A percentile compares a stretch with the other conserved stretches of the same genome.
These are phyloP conservation scores for Nepenthes mirabilis DNA, from an alignment of 148 eudicot genomes.

Conservation along the genomic window DNA sequence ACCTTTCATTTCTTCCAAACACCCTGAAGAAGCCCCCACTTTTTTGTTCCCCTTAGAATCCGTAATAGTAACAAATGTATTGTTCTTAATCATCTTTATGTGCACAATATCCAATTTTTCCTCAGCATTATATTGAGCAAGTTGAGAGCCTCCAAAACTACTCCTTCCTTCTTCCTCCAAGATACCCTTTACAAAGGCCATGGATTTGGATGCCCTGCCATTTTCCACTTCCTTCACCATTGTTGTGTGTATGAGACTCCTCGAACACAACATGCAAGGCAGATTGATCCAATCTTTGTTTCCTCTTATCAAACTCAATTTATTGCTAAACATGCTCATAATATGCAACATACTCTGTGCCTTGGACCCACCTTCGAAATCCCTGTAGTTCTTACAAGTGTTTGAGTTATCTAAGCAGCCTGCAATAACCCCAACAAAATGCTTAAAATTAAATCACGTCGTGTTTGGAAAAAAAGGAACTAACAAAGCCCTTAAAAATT, in stretches of 20 bases:
- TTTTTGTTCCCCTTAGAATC: slow-evolving; percentile 84
- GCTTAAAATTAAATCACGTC: too few relatives aligned
- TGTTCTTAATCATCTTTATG: slow-evolving; percentile 66
- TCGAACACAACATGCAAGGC: slow-evolving; percentile 15
- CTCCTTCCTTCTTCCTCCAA: slow-evolving; percentile 16
- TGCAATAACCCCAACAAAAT: too few relatives aligned
- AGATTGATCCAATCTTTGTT: slow-evolving; percentile 2
- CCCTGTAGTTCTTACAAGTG: background rate
- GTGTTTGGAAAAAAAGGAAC: too few relatives aligned
- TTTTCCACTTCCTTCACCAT: slow-evolving; percentile 29
- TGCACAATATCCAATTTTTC: slow-evolving; percentile 71
- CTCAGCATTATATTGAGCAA: slow-evolving; percentile 15
- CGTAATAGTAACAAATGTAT: slow-evolving; percentile 67
- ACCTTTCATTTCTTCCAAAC: slow-evolving; percentile 50
- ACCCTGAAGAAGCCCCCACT: slow-evolving; percentile 50
- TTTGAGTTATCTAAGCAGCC: too few relatives aligned
- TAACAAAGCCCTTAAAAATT: too few relatives aligned
- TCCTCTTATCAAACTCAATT: background rate
- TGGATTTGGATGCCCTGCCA: slow-evolving; percentile 8
- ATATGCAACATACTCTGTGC: background rate
- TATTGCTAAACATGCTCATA: background rate
- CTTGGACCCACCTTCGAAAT: background rate
- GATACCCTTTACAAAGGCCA: slow-evolving; percentile 32
- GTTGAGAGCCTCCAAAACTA: slow-evolving; percentile 4
- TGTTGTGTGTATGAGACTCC: slow-evolving; percentile 41